Evolutionary conservation across 2,329 filamentous ascomycete genomes (phyloP).

Genomic region (Pseudogymnoascus destructans): DNA sequence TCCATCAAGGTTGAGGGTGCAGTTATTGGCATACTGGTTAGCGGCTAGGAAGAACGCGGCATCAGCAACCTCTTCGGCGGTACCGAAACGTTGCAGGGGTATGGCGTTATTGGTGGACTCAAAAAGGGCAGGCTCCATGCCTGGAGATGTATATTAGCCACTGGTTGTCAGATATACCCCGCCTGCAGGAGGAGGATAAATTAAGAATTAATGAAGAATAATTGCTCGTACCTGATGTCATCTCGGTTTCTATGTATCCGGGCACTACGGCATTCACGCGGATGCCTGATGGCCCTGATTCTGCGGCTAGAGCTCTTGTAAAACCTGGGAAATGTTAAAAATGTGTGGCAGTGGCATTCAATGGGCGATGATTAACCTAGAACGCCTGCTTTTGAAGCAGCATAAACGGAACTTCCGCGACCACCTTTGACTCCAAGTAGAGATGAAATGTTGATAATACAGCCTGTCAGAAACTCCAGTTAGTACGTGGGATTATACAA

Average conservation of each 20-base stretch:
- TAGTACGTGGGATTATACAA: not conserved
- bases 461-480: slow-evolving; percentile 30
- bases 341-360: not conserved
- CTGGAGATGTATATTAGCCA: slow-evolving; percentile 29
- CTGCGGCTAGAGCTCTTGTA: slow-evolving; percentile 51
- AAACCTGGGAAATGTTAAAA: slow-evolving; percentile 36
- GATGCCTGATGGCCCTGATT: slow-evolving; percentile 47
- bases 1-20: slow-evolving; percentile 73
- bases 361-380: slow-evolving; percentile 38
- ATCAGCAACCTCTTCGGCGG: slow-evolving; percentile 61
- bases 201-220: slow-evolving; percentile 10
- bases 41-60: slow-evolving; percentile 64
- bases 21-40: slow-evolving; percentile 79
- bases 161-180: slow-evolving; percentile 5
- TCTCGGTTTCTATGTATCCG: slow-evolving; percentile 70
- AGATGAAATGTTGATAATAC: slow-evolving; percentile 73
- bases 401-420: slow-evolving; percentile 58
- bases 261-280: slow-evolving; percentile 72
- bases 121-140: slow-evolving; percentile 30
- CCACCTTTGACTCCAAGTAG: slow-evolving; percentile 58
- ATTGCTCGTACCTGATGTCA: slow-evolving; percentile 50
- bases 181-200: slow-evolving; percentile 22
- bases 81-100: slow-evolving; percentile 54
- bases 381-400: slow-evolving; percentile 69
- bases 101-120: slow-evolving; percentile 33